Evolutionary conservation across 1,139 yeast species (phyloP).

Genomic region (Nakaseomyces kungkrabaensis): DNA sequence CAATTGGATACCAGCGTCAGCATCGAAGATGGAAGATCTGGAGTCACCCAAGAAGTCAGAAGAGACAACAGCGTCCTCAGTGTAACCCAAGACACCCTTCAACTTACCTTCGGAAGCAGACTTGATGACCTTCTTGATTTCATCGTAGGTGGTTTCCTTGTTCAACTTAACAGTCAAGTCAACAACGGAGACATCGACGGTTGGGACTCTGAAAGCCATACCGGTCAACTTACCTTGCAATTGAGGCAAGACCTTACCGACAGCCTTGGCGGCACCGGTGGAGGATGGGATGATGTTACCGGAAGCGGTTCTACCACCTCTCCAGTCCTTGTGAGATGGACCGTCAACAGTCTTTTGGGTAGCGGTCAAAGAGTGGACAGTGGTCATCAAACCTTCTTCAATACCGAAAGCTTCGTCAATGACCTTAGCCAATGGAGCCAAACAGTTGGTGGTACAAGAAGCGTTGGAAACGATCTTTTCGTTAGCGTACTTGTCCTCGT

Average conservation of each 20-base stretch:
- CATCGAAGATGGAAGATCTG: constrained; percentile 75
- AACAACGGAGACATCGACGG: constrained; percentile 76
- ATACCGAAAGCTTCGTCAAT: constrained; percentile 71
- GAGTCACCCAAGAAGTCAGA: constrained; percentile 70
- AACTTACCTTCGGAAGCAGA: constrained; percentile 61
- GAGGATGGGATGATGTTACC: constrained; percentile 87
- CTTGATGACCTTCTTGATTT: constrained; percentile 62
- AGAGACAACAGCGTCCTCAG: constrained; percentile 78
- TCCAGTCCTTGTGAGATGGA: constrained; percentile 92
- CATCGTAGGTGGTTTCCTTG: constrained; percentile 64
- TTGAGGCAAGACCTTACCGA: constrained; percentile 80
- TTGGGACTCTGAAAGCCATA: constrained; percentile 85
- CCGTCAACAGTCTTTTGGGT: constrained; percentile 88
- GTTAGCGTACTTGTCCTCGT: constrained; percentile 60
- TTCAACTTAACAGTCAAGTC: constrained; percentile 64
- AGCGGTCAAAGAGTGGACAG: constrained; percentile 83
- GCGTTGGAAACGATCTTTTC: constrained; percentile 76
- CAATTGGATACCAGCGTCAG: constrained; percentile 70
- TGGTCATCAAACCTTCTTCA: constrained; percentile 83
- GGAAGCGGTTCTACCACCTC: constrained; percentile 91
- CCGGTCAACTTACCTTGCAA: constrained; percentile 84
- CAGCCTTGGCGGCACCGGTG: constrained; percentile 90
- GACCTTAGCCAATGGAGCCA: constrained; percentile 82
- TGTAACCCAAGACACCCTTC: constrained; percentile 73
- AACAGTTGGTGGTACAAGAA: constrained; percentile 84